Percentiles rank a stretch among this genome's conserved stretches.
Conservation (phyloP, 148 eudicot species). For the Vaccinium vitisidaea region DNA sequence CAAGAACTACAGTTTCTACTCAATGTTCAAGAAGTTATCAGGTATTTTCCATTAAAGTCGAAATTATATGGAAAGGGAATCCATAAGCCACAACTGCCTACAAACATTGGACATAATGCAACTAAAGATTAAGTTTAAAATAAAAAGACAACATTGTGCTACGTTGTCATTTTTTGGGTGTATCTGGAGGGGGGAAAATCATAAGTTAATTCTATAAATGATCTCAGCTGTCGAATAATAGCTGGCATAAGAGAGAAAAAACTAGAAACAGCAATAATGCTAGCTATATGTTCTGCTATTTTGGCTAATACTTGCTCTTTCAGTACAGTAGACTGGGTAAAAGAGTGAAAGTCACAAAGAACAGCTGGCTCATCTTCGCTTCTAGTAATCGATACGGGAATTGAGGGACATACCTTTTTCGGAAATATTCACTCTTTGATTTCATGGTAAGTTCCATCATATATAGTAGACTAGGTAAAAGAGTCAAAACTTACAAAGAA, state of each 20-base stretch:
- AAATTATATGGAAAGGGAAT: background rate
- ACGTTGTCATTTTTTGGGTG: background rate
- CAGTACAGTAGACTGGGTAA: too few species aligned
- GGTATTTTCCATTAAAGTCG: background rate
- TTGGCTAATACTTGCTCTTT: too few species aligned
- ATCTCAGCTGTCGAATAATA: too few species aligned
- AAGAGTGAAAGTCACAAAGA: too few species aligned
- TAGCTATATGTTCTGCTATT: too few species aligned
- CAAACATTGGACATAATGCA: background rate
- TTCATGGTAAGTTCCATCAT: background rate
- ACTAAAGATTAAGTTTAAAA: background rate
- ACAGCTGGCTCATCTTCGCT: background rate
- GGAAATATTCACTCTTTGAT: slow-evolving; percentile 2
- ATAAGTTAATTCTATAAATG: too few species aligned
- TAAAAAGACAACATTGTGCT: background rate
- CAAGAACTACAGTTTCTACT: background rate
- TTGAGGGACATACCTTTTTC: too few species aligned
- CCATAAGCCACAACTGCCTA: background rate
- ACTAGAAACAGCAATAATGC: too few species aligned
- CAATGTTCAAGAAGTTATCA: background rate
- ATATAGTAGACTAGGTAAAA: background rate
- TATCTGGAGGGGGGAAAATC: background rate
- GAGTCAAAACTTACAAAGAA: too few species aligned
- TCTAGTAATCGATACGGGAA: background rate
- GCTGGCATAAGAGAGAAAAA: too few species aligned